Evolutionary conservation across 495 filamentous ascomycete species (phyloP).

Genomic region (Cercophora scortea): DNA sequence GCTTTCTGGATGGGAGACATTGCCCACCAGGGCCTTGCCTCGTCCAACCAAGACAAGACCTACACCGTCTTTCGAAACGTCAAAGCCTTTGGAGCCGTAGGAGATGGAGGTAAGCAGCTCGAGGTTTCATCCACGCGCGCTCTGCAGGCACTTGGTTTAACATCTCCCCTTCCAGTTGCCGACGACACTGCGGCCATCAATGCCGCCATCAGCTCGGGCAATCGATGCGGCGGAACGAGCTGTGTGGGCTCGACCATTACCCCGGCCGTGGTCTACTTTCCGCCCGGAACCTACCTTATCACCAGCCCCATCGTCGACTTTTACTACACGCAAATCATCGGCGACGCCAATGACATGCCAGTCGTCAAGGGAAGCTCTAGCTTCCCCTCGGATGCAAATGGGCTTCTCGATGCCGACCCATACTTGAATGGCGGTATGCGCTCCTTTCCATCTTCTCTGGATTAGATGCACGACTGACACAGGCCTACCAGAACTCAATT

Average conservation of each 20-base stretch:
- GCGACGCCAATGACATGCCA: conserved; percentile 53
- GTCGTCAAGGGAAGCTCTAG: conserved; percentile 57
- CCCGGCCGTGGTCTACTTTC: conserved; percentile 66
- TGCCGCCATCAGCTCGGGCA: conserved; percentile 63
- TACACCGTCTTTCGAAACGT: conserved; percentile 66
- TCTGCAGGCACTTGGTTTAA: not conserved
- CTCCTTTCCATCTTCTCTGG: not conserved
- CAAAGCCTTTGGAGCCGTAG: conserved; percentile 68
- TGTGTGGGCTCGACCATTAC: conserved; percentile 71
- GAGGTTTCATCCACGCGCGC: too few species aligned
- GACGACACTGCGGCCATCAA: conserved; percentile 86
- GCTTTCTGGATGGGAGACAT: conserved; percentile 32
- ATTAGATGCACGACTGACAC: not conserved
- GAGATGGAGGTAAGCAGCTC: conserved; percentile 46
- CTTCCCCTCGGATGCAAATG: conserved; percentile 37
- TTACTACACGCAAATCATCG: conserved; percentile 60
- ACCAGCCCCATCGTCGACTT: conserved; percentile 50
- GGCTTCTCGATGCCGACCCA: conserved; percentile 16
- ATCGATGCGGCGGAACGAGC: conserved; percentile 64
- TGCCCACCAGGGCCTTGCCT: conserved; percentile 31
- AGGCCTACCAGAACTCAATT: conserved; percentile 11
- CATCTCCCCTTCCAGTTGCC: conserved; percentile 42
- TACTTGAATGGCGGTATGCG: conserved; percentile 16
- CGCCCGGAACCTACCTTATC: conserved; percentile 55
- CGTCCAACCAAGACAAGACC: conserved; percentile 49